A percentile compares a stretch with the other conserved stretches of the same genome.
Evolutionary conservation across 1,284 basidiomycete genomes (phyloP).

Genomic region (Ganoderma lucidum): DNA sequence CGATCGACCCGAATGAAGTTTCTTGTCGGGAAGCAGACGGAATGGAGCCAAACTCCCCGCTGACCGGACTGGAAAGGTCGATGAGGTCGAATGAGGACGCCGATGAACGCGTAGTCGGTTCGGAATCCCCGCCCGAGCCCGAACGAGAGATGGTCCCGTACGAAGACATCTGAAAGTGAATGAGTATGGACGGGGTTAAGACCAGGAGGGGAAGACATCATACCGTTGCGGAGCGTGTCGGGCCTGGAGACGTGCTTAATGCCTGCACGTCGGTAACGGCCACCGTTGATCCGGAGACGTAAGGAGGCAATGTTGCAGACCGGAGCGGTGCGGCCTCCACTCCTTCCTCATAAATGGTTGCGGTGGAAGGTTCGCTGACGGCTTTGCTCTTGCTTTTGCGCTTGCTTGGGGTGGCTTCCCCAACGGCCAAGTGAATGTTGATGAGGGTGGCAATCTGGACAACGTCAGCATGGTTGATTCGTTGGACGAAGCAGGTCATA

Average conservation of each 20-base stretch:
- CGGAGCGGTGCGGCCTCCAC: neutral
- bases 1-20: neutral
- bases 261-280: slow-evolving; percentile 29
- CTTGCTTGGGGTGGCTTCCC: slow-evolving; percentile 16
- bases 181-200: neutral
- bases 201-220: neutral
- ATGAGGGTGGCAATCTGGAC: slow-evolving; percentile 56
- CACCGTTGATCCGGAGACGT: neutral
- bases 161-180: neutral
- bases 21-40: neutral
- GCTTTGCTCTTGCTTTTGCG: neutral
- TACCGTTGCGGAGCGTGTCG: slow-evolving; percentile 15
- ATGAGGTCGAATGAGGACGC: slow-evolving; percentile 16
- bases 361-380: neutral
- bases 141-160: neutral
- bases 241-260: slow-evolving; percentile 18
- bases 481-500: neutral
- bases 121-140: neutral
- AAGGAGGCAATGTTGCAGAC: slow-evolving; percentile 19
- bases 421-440: slow-evolving; percentile 56
- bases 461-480: neutral
- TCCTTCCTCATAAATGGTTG: neutral
- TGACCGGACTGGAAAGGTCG: slow-evolving; percentile 10
- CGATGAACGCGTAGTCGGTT: neutral
- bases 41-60: neutral